Evolutionary conservation across 441 rosid genomes (phyloP), one percentile per base, ranked within the genome.

Genomic region (Gossypium schwendimanii): DNA sequence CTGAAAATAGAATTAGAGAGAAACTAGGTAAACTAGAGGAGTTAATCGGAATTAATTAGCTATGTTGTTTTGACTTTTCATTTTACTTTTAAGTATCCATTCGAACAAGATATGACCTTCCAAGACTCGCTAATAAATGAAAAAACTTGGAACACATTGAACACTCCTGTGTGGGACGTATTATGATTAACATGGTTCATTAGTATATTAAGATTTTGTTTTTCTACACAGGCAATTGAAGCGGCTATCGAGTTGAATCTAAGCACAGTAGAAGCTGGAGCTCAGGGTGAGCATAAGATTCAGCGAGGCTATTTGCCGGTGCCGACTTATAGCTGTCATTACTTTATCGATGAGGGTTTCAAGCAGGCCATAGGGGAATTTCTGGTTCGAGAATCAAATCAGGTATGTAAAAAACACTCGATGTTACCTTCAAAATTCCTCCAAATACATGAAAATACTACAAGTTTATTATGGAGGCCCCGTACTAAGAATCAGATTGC

Each of bases 281-380:
- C 99, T 66, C 99, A 94, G 76, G 99, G 99, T 7, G 99, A 94
- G 81, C 99, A 94, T 73, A 94, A 94, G 83, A 89, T 94, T 70
- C 97, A 91, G 75, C 90, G 99, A 0, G 99, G 99, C 53, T 92
- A 91, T 82, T 76, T 92, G 52, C 99, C 99, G 0, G 97, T 92
- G 53, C 82, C 81, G 73, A 94, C 99, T 41, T 92, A 89, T 72
- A 94, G 99, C 82, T 87, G 92, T 76, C 97, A 94, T 82, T 92
- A 92, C 82, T 88, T 94, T n/a, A 41, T 75, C 2, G 89, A 94
- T 63, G 88, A 88, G 81, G 85, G 80, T 74, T 90, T 94, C 83
- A 81, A 76, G 84, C 86, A 87, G 82, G 93, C 92, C 66, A 84
- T 94, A 74, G 89, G 80, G 59, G 87, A 86, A 62, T 94, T 92